Evolutionary conservation across 441 rosid genomes (phyloP).

Genomic region (Populus trichocarpa): DNA sequence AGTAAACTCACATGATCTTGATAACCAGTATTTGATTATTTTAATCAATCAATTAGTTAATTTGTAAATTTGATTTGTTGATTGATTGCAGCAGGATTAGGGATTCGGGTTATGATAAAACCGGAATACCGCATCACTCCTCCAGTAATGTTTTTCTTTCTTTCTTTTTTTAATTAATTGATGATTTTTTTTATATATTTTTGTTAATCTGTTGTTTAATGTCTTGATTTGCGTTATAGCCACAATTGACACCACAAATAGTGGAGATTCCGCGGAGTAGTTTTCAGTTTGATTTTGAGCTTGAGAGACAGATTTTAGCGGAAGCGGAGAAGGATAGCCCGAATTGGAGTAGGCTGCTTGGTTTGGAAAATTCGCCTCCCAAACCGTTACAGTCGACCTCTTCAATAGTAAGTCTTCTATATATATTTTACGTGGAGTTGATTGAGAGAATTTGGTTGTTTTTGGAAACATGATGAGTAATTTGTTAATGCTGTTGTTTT

Average conservation of each 20-base stretch:
- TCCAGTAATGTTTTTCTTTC: constrained; percentile 46
- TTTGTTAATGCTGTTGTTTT: no score
- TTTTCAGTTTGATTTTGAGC: constrained; percentile 76
- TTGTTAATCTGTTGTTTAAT: not conserved
- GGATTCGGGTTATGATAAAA: constrained; percentile 68
- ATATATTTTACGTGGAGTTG: not conserved
- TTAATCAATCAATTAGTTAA: not conserved
- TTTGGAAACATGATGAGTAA: not conserved
- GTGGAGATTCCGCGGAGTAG: constrained; percentile 80
- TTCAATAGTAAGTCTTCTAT: constrained; percentile 41
- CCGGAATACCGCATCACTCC: constrained; percentile 84
- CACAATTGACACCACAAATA: constrained; percentile 53
- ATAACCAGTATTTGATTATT: not conserved
- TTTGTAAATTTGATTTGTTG: not conserved
- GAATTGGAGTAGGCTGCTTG: constrained; percentile 74
- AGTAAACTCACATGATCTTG: constrained; percentile 10
- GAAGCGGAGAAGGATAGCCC: constrained; percentile 72
- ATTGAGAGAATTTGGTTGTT: not conserved
- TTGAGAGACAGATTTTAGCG: constrained; percentile 70
- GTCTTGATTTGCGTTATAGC: constrained; percentile 39
- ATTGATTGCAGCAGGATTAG: constrained; percentile 63
- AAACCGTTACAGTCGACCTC: constrained; percentile 45
- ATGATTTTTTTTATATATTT: not conserved
- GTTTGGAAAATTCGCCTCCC: constrained; percentile 56
- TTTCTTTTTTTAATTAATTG: not conserved